Percentiles rank a stretch among this genome's conserved stretches.
These are phyloP conservation scores for Cercophora sp. DNA, from an alignment of 495 filamentous ascomycete genomes.

Conservation along the genomic window DNA sequence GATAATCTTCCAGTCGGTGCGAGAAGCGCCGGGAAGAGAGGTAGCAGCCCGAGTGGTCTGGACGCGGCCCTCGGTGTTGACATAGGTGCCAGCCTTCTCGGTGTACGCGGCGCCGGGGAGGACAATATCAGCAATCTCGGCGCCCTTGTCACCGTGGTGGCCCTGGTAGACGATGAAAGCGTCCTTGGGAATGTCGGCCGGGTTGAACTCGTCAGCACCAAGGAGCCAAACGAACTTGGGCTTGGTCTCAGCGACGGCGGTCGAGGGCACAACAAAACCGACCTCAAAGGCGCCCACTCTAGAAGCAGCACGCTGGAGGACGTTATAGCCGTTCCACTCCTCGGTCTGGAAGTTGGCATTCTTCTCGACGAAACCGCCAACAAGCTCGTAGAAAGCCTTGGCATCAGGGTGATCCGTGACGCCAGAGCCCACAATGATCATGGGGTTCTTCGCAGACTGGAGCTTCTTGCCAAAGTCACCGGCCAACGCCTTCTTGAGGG, in stretches of 20 bases:
- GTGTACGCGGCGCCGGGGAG: constrained; percentile 94
- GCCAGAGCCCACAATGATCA: constrained; percentile 92
- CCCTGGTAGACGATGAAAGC: constrained; percentile 98
- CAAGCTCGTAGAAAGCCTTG: constrained; percentile 85
- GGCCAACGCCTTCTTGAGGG: constrained; percentile 79
- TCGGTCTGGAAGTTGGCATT: constrained; percentile 80
- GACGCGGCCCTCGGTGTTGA: constrained; percentile 95
- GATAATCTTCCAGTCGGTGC: constrained; percentile 98
- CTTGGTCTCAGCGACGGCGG: constrained; percentile 69
- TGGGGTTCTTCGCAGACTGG: constrained; percentile 77
- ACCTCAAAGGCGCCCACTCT: constrained; percentile 90
- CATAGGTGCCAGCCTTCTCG: constrained; percentile 92
- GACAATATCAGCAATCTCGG: constrained; percentile 88
- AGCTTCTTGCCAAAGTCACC: constrained; percentile 90
- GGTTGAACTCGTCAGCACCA: constrained; percentile 84
- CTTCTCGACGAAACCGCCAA: constrained; percentile 89
- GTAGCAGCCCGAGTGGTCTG: constrained; percentile 90
- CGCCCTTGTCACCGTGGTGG: constrained; percentile 92
- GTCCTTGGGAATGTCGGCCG: constrained; percentile 80
- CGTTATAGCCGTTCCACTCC: constrained; percentile 97
- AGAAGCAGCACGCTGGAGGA: constrained; percentile 89
- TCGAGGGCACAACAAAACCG: constrained; percentile 82
- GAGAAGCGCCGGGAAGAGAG: constrained; percentile 76
- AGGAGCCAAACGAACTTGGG: constrained; percentile 97
- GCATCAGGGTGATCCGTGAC: constrained; percentile 85